Conservation (phyloP, 768 basidiomycete genomes). For the Pulveroboletus ravenelii region DNA sequence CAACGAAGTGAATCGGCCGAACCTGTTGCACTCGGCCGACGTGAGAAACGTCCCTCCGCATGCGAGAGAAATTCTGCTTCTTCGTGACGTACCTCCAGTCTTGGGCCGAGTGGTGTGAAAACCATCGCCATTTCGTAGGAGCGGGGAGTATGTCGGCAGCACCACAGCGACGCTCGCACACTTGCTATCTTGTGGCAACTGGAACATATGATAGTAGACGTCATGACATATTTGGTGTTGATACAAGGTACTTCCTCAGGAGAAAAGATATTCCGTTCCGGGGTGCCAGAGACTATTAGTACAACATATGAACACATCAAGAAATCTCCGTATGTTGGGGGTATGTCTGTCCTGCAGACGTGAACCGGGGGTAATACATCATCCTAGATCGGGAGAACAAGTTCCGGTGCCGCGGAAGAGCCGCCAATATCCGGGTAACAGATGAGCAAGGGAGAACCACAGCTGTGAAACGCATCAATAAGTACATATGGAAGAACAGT, state of each 20-base stretch:
- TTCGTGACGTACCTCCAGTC: too few relatives aligned
- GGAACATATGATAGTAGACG: background rate
- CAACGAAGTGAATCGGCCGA: too few relatives aligned
- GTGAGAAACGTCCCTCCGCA: too few relatives aligned
- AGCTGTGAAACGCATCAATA: conserved; percentile 12
- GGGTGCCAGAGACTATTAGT: background rate
- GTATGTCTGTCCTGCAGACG: conserved; percentile 5
- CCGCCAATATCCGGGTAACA: conserved; percentile 30
- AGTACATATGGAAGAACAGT: background rate
- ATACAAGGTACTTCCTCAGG: background rate
- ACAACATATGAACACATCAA: conserved; percentile 6
- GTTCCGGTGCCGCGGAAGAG: conserved; percentile 16
- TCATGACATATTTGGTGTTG: background rate
- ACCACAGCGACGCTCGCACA: too few relatives aligned
- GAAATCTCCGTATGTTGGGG: background rate
- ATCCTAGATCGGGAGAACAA: conserved; percentile 7
- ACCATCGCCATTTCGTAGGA: too few relatives aligned
- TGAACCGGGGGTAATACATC: conserved; percentile 6
- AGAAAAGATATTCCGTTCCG: background rate
- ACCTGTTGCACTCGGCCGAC: too few relatives aligned
- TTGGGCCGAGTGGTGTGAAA: too few relatives aligned
- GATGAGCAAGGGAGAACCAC: conserved; percentile 31
- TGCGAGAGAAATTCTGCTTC: too few relatives aligned
- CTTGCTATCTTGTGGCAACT: too few relatives aligned
- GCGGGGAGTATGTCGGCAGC: too few relatives aligned